Base-by-base conservation (phyloP, 2,329 filamentous ascomycete species). In the Arthrinium puccinioides region DNA sequence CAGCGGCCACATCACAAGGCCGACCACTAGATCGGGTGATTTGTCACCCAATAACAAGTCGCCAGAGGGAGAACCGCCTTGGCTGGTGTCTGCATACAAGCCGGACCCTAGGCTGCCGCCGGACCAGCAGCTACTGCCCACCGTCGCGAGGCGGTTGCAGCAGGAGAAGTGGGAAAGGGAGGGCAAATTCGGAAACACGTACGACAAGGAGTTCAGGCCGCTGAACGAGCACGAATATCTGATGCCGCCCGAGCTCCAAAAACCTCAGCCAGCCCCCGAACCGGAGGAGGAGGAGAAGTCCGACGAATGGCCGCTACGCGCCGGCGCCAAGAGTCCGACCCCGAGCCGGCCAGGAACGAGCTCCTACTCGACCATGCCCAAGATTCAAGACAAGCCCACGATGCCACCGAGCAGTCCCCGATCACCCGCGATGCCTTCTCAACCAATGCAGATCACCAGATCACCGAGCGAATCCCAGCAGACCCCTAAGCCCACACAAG, bases 91-190 rank as follows among this genome's bases (percentile, higher is more conserved):
- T 16, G 87, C 94, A 62, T 98, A 96, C 62, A 94, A 94, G 54
- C 92, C 92, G 1, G 92, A 98, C 56, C 92, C 92, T 21, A 82
- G 88, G 43, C 69, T 98, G 23, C 92, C 92, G 6, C 92, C 88
- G 0, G 92, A 98, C 44, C 86, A 98, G 60, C 92, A 98, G 56
- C 80, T 98, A 37, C 77, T 98, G 9, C 92, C 92, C 1, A 97
- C 92, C 0, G 88, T 97, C 44, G 92, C 92, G 10, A 87, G 84
- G 52, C 76, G 87, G 39, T 73, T 97, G 60, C 86, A 92, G 59
- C 90, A 96, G 64, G 88, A 96, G 60, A 86, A 90, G 59, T 96
- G 88, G 89, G 88, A 94, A 61, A 85, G 81, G 50, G 87, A 96
- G 59, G 89, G 89, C 45, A 87, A 86, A 46, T 85, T 87, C 45